Base-by-base conservation (phyloP, 2,329 filamentous ascomycete species). In the Colletotrichum musae region DNA sequence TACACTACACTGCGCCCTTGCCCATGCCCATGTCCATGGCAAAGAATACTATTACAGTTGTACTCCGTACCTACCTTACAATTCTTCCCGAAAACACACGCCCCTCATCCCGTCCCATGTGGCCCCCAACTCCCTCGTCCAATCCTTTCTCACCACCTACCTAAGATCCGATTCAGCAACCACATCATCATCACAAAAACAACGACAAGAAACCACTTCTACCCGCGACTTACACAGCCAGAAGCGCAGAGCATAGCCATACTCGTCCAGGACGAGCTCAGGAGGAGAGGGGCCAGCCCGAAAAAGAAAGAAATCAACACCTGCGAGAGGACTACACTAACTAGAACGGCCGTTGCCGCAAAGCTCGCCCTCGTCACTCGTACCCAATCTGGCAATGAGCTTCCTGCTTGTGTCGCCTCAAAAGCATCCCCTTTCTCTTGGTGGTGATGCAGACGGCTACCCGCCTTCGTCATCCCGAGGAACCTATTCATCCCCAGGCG, bases 401-500 rank as follows among this genome's bases (percentile, higher is more conserved):
- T 28, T 16, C 52, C 57, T 69, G 41, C 45, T 57, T 36, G 51
- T 61, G 51, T 58, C 26, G 45, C 51, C 26, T 61, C 67, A 61
- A 28, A 61, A 21, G 16, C 50, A 56, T 48, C 45, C 47, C 50
- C 57, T 45, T 57, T 67, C 58, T 57, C 45, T 57, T 41, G 56
- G 36, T 45, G 6, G 26, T 57, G 63, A 56, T 67, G 62, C 51
- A 21, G 62, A 67, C 57, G 62, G 62, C 56, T 61, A 70, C 56
- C 26, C 54, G 51, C 62, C 62, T 67, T 70, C 51, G 56, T 67
- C 67, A 61, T 57, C 56, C 57, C 36, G 32, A 36, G 26, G 51
- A 54, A 39, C 43, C 56, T 54, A 41, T 36, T 28, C 28, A 36
- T 15, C 12, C 51, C 54, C 18, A 24, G 32, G 26, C 60, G 18